Base-by-base conservation (phyloP, 306 rosid species). In the Fragaria nilgerrensis region DNA sequence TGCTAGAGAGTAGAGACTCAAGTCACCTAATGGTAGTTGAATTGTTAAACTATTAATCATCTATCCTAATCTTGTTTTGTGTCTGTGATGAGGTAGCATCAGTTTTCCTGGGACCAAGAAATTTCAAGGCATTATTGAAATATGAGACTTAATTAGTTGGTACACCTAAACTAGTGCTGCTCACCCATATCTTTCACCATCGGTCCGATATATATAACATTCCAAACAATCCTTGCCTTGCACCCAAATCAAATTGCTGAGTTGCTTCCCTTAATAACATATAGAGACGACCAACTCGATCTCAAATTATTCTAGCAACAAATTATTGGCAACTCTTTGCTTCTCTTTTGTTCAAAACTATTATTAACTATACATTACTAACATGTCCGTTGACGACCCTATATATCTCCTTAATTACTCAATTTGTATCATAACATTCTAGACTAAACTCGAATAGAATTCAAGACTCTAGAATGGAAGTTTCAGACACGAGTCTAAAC, bases 161-260 rank as follows among this genome's bases (percentile, higher is more conserved):
- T 74, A 25, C 25, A 58, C 77, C 77, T 16, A 74, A 58, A 56
- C 10, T 0, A 11, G 32, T 71, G 56, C 50, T 48, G 64, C 10
- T 72, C 63, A 52, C 22, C 64, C 36, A 37, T 37, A 37, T 37
- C 1, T 37, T 6, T 37, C 41, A 37, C 7, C 25, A 37, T 66
- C 4, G 19, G 16, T 44, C 15, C 13, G 11, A 44, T 44, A 10
- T 44, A 44, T 44, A 10, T 11, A 0, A 48, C 19, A 2, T 10
- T 32, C 44, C 29, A 3, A 9, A 37, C 70, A 19, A 66, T 17
- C 70, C 70, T 37, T 65, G 70, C 48, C 27, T 36, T 37, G 70
- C 47, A 66, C 70, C 70, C 48, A 66, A 66, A 66, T 37, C 22
- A 29, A 16, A 64, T 17, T 7, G 69, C 44, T 34, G 69, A 64